Evolutionary conservation across 129 eudicot species (phyloP), one percentile per base, ranked within the genome.

Genomic region (Pulicaria dysenterica): DNA sequence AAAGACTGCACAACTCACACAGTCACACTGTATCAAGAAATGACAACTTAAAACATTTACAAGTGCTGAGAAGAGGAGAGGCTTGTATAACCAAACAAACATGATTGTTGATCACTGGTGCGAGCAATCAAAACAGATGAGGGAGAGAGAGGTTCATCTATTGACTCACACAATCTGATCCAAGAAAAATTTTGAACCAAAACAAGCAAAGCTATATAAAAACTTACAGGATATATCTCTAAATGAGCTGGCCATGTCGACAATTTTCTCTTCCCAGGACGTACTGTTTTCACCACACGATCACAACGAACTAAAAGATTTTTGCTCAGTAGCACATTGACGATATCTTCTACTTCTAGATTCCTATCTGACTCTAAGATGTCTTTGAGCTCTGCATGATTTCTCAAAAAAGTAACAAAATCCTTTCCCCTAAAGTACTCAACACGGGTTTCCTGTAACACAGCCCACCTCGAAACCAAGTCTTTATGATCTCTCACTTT

Each of bases 161-260:
- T 24, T 24, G 31, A 24, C 31, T 65, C 19, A 44, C 9, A 42
- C 61, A 36, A 47, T 15, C 34, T 60, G 14, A 60, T 50, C 51
- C 41, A 49, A 49, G n/a, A 38, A 16, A 47, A 48, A 0, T 59
- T 24, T 10, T 48, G 58, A 61, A 16, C 49, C 38, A 48, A 46
- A 37, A 39, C 8, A 17, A 38, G 38, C 37, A 37, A 69, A 48
- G 19, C 38, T 24, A 76, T 14, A 54, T 13, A 10, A 37, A 58
- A 77, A 81, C 98, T 88, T 66, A 94, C 99, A 56, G 91, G 89
- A 69, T 55, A 94, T 53, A 94, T 90, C 80, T 94, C 99, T 74
- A 94, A 65, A 77, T 94, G 99, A 31, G 99, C 99, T 43, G 99
- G 99, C 97, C 97, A 94, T 3, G 99, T 94, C 54, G 99, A 94